Base-by-base conservation (phyloP, 768 basidiomycete species). In the Leccinum uliginosum region DNA sequence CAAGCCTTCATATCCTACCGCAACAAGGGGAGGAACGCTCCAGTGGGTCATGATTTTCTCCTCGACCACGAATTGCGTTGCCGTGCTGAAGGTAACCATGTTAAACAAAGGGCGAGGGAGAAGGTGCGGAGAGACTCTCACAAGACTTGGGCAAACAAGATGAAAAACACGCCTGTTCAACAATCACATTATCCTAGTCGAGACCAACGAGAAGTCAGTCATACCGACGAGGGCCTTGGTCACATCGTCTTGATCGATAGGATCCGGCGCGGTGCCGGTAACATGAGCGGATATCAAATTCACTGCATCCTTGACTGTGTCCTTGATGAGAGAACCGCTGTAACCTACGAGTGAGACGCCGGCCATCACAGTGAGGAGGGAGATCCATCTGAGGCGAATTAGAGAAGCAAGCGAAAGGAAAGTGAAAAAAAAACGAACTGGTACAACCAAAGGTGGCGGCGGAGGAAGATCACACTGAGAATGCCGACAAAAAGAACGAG, bases 111-210 rank as follows among this genome's bases (percentile, higher is more conserved):
- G 26, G 52, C 23, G 40, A 45, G 27, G 3, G 10, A 11, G 10
- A 11, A 48, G 26, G n/a, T 27, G 2, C 6, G 8, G 44, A 30
- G 35, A 19, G 24, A 38, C 87, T 78, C 70, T 79, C 70, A 93
- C 91, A 98, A 98, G 61, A 97, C 73, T 73, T 98, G 96, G 24
- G 96, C 96, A 69, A 97, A 93, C 27, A 97, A 74, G 54, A 98
- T 81, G 71, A 99, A 87, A 70, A 92, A 84, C 30, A 98, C 86
- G 54, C 96, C 95, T 91, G 56, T 27, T 57, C 32, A 51, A 51
- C 30, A 21, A 57, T 45, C 57, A 57, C 40, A 56, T 57, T 57
- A 70, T 63, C 48, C 49, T 14, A 58, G 51, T 51, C 63, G 59
- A 50, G 53, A 54, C n/a, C 6, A 32, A 59, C 17, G 30, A 30